phyloP scores from a whole-genome alignment of 352 stramenopile genomes.

The Phytophthora colocasiae region DNA sequence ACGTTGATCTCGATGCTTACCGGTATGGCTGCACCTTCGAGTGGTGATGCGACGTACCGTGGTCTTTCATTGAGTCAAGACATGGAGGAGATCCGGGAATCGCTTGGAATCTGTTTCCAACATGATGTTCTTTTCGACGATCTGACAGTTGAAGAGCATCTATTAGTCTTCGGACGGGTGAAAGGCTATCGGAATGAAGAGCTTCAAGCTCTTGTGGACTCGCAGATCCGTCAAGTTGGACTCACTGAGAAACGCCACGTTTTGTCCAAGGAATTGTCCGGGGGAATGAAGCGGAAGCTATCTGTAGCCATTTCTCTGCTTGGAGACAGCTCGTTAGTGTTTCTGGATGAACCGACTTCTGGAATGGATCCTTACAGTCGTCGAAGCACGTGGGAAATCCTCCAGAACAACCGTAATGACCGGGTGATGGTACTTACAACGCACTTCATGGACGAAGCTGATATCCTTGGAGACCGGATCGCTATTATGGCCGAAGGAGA shows the following conservation, averaged over 20 bases:
- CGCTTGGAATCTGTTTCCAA: slow-evolving; percentile 78
- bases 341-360: slow-evolving; percentile 90
- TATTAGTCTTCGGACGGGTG: slow-evolving; percentile 63
- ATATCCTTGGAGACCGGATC: slow-evolving; percentile 80
- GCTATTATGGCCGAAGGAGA: slow-evolving; percentile 81
- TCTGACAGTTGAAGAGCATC: slow-evolving; percentile 72
- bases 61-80: slow-evolving; percentile 74
- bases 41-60: slow-evolving; percentile 60
- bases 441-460: slow-evolving; percentile 94
- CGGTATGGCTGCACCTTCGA: slow-evolving; percentile 60
- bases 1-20: slow-evolving; percentile 92
- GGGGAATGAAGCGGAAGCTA: slow-evolving; percentile 91
- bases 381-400: slow-evolving; percentile 90
- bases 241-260: slow-evolving; percentile 55
- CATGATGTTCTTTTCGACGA: slow-evolving; percentile 76
- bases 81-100: slow-evolving; percentile 65
- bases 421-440: slow-evolving; percentile 87
- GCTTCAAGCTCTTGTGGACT: slow-evolving; percentile 31
- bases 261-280: slow-evolving; percentile 56
- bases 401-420: slow-evolving; percentile 52
- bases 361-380: slow-evolving; percentile 96
- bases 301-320: slow-evolving; percentile 89
- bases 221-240: slow-evolving; percentile 52
- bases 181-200: slow-evolving; percentile 49
- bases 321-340: slow-evolving; percentile 77